These are phyloP conservation scores for Quercus robur DNA, from an alignment of 306 rosid species.

Conservation along the genomic window DNA sequence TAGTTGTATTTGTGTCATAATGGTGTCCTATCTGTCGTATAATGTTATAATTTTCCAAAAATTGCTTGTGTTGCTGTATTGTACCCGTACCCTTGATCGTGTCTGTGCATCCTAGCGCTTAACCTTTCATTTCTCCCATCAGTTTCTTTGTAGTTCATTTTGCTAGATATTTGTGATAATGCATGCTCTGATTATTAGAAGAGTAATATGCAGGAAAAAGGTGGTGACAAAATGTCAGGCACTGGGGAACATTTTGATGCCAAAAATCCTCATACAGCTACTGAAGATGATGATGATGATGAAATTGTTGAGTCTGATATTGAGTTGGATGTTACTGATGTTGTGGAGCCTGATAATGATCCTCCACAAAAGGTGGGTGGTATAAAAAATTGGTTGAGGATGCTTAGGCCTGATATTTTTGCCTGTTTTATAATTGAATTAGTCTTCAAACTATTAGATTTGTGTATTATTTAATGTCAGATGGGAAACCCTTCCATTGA, in stretches of 20 bases:
- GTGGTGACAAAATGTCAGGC: constrained; percentile 16
- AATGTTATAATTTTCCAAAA: too few species aligned
- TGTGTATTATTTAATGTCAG: constrained; percentile 33
- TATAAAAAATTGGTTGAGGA: neutral
- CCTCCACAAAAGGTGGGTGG: constrained; percentile 62
- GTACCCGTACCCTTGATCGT: too few species aligned
- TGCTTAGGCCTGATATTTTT: neutral
- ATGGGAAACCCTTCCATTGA: constrained; percentile 60
- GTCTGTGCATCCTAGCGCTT: neutral
- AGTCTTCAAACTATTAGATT: neutral
- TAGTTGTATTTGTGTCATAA: too few species aligned
- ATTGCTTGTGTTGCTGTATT: too few species aligned
- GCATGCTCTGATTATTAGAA: constrained; percentile 1
- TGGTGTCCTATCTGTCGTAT: too few species aligned
- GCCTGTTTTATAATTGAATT: neutral
- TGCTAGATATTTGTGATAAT: constrained; percentile 7
- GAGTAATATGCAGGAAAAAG: constrained; percentile 41
- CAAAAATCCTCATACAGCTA: constrained; percentile 14
- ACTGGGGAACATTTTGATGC: constrained; percentile 23
- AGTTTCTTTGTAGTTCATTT: neutral
- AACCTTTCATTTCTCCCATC: neutral
- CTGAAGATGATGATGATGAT: constrained; percentile 39
- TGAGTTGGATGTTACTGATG: constrained; percentile 61
- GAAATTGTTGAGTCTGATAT: constrained; percentile 69
- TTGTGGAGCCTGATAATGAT: constrained; percentile 70